Evolutionary conservation across 306 rosid species (phyloP).

Genomic region (Castanea sativa): DNA sequence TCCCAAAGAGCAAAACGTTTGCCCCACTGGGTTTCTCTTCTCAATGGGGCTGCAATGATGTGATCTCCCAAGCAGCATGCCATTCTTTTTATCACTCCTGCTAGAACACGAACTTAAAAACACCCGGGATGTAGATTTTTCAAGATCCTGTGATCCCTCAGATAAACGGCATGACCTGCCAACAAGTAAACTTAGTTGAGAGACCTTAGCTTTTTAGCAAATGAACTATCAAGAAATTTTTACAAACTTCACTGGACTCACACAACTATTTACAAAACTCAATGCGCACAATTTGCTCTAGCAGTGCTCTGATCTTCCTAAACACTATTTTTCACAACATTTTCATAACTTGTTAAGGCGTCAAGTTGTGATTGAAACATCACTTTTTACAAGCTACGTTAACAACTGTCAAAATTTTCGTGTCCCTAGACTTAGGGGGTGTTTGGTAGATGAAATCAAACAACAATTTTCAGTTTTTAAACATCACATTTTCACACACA

Average conservation of each 20-base stretch:
- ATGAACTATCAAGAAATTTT: neutral
- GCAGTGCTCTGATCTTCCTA: neutral
- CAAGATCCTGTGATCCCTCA: slow-evolving; percentile 1
- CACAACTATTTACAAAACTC: neutral
- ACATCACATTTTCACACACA: too few relatives aligned
- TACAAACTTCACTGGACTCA: neutral
- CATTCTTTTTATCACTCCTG: slow-evolving; percentile 25
- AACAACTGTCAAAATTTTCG: too few relatives aligned
- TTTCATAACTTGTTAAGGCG: too few relatives aligned
- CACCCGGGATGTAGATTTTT: slow-evolving; percentile 39
- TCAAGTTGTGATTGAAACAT: too few relatives aligned
- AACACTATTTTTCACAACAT: too few relatives aligned
- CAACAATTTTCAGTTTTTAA: too few relatives aligned
- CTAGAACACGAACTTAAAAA: slow-evolving; percentile 36
- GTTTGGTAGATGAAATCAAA: too few relatives aligned
- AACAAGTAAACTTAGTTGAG: slow-evolving; percentile 2
- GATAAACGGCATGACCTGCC: slow-evolving; percentile 43
- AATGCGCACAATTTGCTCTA: neutral
- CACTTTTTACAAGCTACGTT: too few relatives aligned
- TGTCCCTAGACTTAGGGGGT: too few relatives aligned
- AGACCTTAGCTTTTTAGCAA: neutral
- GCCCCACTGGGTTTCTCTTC: slow-evolving; percentile 41
- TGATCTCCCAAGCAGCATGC: slow-evolving; percentile 20
- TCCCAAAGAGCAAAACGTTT: slow-evolving; percentile 43
- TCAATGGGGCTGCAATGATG: slow-evolving; percentile 16